phyloP scores from a whole-genome alignment of 2,329 filamentous ascomycete species.

The Dryadomyces quercus-mongolicae region DNA sequence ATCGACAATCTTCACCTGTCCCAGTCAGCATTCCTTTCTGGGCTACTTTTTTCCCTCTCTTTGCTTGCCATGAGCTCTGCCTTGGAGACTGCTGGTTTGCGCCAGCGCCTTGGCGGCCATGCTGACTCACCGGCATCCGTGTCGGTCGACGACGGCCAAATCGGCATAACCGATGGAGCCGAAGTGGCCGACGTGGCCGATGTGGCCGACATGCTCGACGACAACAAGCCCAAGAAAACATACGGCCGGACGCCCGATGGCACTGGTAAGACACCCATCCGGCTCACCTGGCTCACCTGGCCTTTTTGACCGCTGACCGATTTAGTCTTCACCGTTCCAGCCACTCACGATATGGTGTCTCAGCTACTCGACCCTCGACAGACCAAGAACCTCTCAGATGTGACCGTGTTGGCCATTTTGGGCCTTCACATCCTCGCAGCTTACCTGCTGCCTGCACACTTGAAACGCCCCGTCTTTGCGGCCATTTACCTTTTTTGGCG shows the following conservation, averaged over 20 bases:
- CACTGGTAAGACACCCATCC: slow-evolving; percentile 51
- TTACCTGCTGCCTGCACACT: slow-evolving; percentile 55
- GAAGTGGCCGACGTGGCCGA: background rate
- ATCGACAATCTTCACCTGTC: background rate
- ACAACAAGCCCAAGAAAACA: slow-evolving; percentile 50
- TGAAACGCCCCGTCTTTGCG: slow-evolving; percentile 69
- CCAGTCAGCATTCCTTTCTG: background rate
- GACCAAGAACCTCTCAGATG: slow-evolving; percentile 87
- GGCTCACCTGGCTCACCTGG: slow-evolving; percentile 9
- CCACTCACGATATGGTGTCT: slow-evolving; percentile 98
- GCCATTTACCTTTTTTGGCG: slow-evolving; percentile 85
- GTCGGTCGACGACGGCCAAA: background rate
- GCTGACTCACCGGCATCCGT: background rate
- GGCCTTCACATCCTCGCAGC: slow-evolving; percentile 62
- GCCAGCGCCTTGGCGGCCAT: background rate
- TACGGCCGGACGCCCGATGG: slow-evolving; percentile 87
- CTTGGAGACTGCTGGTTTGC: background rate
- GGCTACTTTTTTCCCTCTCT: background rate
- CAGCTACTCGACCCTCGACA: slow-evolving; percentile 89
- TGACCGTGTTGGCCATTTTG: slow-evolving; percentile 67
- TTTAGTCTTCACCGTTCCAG: slow-evolving; percentile 84
- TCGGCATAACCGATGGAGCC: background rate
- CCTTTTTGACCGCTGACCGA: background rate
- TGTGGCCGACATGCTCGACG: background rate
- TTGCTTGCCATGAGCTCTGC: slow-evolving; percentile 2